Percentiles rank a stretch among this genome's conserved stretches.
Evolutionary conservation across 2,329 filamentous ascomycete genomes (phyloP).

Genomic region (Pseudocercospora pini-densiflorae): DNA sequence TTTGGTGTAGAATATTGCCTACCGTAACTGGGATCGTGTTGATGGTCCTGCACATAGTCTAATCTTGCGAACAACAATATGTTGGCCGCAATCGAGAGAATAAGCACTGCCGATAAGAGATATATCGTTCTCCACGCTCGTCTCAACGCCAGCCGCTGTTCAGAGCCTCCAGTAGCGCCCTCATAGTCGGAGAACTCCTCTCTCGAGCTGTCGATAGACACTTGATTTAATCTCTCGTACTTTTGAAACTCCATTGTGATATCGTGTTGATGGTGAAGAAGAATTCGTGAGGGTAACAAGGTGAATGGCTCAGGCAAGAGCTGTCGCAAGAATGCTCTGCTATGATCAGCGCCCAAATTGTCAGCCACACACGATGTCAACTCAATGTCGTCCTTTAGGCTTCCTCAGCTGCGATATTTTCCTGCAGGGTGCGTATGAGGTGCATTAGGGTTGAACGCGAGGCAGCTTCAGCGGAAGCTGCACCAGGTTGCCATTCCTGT

Average conservation of each 20-base stretch:
- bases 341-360: too few relatives aligned
- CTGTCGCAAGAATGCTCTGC: too few relatives aligned
- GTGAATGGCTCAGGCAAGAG: too few relatives aligned
- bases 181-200: background rate
- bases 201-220: background rate
- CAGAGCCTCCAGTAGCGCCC: background rate
- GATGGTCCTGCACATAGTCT: slow-evolving; percentile 1
- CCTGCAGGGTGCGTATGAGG: too few relatives aligned
- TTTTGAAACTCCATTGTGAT: background rate
- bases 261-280: background rate
- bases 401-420: too few relatives aligned
- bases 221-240: background rate
- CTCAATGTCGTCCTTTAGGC: too few relatives aligned
- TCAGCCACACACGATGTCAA: too few relatives aligned
- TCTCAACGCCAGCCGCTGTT: background rate
- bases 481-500: too few relatives aligned
- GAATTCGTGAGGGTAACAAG: too few relatives aligned
- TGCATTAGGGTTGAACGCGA: too few relatives aligned
- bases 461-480: too few relatives aligned
- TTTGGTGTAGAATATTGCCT: background rate
- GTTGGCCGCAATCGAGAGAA: slow-evolving; percentile 1
- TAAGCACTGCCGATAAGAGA: background rate
- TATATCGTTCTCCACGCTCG: background rate
- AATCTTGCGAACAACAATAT: background rate
- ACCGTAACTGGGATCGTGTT: slow-evolving; percentile 9